Evolutionary conservation across 768 basidiomycete species (phyloP), one percentile per base, ranked within the genome.

Genomic region (Neoboletus brunneissimus): DNA sequence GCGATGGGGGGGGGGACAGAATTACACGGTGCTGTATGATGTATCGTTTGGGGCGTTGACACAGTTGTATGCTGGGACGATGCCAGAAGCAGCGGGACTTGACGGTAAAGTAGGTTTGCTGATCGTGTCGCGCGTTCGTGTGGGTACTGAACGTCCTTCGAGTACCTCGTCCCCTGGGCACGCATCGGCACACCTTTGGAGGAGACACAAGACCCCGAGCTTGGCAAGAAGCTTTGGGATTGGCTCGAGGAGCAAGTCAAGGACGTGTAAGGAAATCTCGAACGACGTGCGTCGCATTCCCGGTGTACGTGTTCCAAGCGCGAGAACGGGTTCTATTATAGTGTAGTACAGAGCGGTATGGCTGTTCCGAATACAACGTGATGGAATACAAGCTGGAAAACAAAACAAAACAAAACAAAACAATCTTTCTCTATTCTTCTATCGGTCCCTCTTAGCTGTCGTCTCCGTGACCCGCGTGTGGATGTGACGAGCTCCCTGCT

Each of bases 121-220:
- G 15, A 32, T 10, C 18, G 0, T 41, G n/a, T 54, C 3, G 20
- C 16, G 23, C 20, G 20, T 20, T 2, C 7, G 0, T 20, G 34
- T 5, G 27, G 13, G 35, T 27, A 29, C 41, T 67, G 45, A 56
- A 18, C 35, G 10, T 42, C 52, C 38, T 38, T 48, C 29, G 37
- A 81, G 77, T 81, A 75, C 55, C 72, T 81, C 25, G 64, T 76
- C 20, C 80, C 81, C 0, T 80, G 79, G 78, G 78, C 76, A 12
- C 69, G 74, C 22, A 40, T 73, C 3, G 74, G 75, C 0, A 23
- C 51, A 1, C 54, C 69, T 13, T 48, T 47, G 22, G 55, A 66
- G 37, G 67, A 61, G 9, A 66, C 73, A 4, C 64, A 68, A 48
- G 75, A 80, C 57, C 62, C 67, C 34, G 58, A 67, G 40, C 62